A percentile compares a stretch with the other conserved stretches of the same genome.
phyloP scores from a whole-genome alignment of 1,284 basidiomycete genomes.

The Acaromyces ingoldii region DNA sequence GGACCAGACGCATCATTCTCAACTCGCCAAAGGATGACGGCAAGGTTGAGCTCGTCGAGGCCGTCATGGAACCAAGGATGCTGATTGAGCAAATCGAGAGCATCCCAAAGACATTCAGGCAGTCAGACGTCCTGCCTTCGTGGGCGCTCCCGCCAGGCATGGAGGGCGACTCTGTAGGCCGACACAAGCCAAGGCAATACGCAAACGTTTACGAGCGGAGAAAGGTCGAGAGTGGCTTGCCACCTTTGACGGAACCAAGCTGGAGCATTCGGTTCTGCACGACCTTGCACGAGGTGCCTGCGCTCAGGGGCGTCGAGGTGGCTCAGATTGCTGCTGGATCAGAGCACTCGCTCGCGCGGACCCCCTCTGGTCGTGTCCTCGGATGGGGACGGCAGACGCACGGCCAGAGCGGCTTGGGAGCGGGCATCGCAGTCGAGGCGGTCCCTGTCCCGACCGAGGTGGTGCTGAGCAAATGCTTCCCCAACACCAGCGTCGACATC shows the following conservation, averaged over 20 bases:
- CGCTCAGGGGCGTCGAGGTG: conserved; percentile 63
- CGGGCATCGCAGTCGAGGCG: conserved; percentile 63
- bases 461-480: conserved; percentile 62
- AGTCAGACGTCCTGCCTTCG: conserved; percentile 6
- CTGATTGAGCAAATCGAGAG: conserved; percentile 22
- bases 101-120: neutral
- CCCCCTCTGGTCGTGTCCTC: conserved; percentile 67
- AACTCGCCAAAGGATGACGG: conserved; percentile 56
- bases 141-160: conserved; percentile 15
- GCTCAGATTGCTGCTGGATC: conserved; percentile 71
- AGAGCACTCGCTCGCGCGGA: conserved; percentile 64
- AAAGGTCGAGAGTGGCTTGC: neutral
- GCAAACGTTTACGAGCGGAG: neutral
- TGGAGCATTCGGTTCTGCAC: conserved; percentile 65
- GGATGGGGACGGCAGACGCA: conserved; percentile 43
- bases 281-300: conserved; percentile 72
- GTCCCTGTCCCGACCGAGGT: conserved; percentile 83
- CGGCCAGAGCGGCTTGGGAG: conserved; percentile 77
- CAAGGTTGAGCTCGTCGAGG: conserved; percentile 54
- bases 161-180: conserved; percentile 2
- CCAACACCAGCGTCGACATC: conserved; percentile 54
- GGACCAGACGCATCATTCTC: conserved; percentile 50
- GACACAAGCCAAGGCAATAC: neutral
- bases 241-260: neutral
- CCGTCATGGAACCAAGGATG: conserved; percentile 33